phyloP scores from a whole-genome alignment of 805 yeast genomes.

The Metschnikowia rubicola region DNA sequence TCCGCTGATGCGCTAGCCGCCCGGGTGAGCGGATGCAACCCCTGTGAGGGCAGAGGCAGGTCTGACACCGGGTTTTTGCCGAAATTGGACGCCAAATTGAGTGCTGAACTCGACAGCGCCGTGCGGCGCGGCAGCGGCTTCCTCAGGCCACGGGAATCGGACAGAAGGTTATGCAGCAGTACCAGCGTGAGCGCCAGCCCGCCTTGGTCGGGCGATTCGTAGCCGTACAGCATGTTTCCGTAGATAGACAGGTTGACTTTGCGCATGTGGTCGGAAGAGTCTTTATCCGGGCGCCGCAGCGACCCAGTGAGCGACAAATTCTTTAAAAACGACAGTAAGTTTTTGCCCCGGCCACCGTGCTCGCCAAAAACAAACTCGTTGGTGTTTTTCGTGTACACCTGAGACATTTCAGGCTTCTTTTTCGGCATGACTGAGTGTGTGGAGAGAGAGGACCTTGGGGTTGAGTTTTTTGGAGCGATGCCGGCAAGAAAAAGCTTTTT shows the following conservation, averaged over 20 bases:
- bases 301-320: slow-evolving; percentile 38
- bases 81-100: not conserved
- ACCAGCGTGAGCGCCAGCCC: slow-evolving; percentile 5
- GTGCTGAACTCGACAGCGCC: slow-evolving; percentile 1
- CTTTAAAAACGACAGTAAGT: slow-evolving; percentile 49
- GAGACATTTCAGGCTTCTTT: slow-evolving; percentile 44
- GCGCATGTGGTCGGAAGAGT: slow-evolving; percentile 19
- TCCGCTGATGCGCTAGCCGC: slow-evolving; percentile 7
- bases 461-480: not conserved
- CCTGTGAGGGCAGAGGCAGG: slow-evolving; percentile 1
- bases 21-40: slow-evolving; percentile 2
- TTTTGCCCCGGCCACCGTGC: slow-evolving; percentile 64
- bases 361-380: slow-evolving; percentile 67
- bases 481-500: too few species aligned
- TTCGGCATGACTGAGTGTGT: slow-evolving; percentile 30
- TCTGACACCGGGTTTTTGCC: not conserved
- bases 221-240: slow-evolving; percentile 33
- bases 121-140: slow-evolving; percentile 1
- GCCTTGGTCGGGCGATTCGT: slow-evolving; percentile 17
- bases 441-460: not conserved
- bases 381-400: slow-evolving; percentile 33
- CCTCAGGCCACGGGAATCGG: not conserved
- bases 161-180: not conserved
- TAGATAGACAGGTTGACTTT: slow-evolving; percentile 37
- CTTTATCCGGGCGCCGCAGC: slow-evolving; percentile 13